Evolutionary conservation across 1,139 yeast species (phyloP), one percentile per base, ranked within the genome.

Genomic region (Diutina catenulata): DNA sequence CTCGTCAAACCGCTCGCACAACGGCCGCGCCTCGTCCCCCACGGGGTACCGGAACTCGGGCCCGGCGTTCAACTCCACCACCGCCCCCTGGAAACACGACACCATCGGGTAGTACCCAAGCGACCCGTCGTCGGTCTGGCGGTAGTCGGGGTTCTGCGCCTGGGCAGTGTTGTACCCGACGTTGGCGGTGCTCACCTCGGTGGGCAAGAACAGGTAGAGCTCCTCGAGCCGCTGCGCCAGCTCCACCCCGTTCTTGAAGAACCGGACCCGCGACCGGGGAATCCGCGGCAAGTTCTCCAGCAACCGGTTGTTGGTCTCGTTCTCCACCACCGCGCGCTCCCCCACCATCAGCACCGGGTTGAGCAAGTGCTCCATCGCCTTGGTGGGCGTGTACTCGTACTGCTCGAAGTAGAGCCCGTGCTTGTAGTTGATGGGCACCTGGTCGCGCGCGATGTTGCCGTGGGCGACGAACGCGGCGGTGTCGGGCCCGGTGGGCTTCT

Each of bases 21-120:
- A 62, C 0, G 82, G 72, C 39, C 62, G 62, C 0, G 71, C 62
- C 1, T 49, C 56, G 3, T 60, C 44, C 4, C 63, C 62, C 0
- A 53, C 47, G 0, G 80, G 76, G 41, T 43, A 62, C 41, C 62
- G 62, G 46, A 82, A 74, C n/a, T 71, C 60, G 0, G 88, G 87
- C 0, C 88, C 87, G 11, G 83, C 64, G 46, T 78, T 77, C 39
- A 86, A 56, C 40, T 70, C 62, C 6, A 84, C 95, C 11, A 72
- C 62, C 0, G 97, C 98, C 9, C 82, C 82, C 45, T 76, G 75
- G 52, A 76, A 91, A 26, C 82, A 83, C 40, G 95, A 82, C 25
- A 86, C 65, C 60, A 88, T 84, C 1, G 98, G 98, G 56, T 77
- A 91, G 54, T 93, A 91, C 0, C 97, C 98, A 40, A 87, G 59